Conservation (phyloP, 768 basidiomycete genomes). For the Lactifluus subvellereus region DNA sequence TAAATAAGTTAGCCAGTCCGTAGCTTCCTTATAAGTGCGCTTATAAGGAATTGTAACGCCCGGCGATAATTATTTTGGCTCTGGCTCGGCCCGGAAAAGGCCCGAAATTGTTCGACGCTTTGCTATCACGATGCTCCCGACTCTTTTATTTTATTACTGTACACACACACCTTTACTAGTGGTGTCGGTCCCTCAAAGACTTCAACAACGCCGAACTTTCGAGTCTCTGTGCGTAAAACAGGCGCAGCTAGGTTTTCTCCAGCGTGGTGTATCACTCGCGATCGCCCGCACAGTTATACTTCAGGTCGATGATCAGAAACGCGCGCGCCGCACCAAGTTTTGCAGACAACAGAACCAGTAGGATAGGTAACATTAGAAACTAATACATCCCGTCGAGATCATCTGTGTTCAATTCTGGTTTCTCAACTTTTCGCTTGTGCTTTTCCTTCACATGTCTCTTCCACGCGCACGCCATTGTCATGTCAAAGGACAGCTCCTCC, state of each 20-base stretch:
- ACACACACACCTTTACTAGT: too few species aligned
- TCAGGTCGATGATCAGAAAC: background rate
- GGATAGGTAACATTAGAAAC: background rate
- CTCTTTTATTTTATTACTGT: too few species aligned
- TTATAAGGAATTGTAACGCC: too few species aligned
- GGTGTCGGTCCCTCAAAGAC: too few species aligned
- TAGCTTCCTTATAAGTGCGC: too few species aligned
- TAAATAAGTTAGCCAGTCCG: too few species aligned
- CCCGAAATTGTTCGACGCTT: too few species aligned
- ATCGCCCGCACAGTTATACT: background rate
- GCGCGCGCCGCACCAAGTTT: background rate
- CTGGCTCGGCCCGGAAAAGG: too few species aligned
- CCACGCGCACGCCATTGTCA: constrained; percentile 8
- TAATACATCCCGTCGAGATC: constrained; percentile 8
- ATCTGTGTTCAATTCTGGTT: constrained; percentile 10
- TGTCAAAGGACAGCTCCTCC: constrained; percentile 8
- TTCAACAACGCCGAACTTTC: background rate
- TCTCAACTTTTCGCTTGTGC: constrained; percentile 10
- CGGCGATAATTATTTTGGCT: too few species aligned
- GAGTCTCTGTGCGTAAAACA: background rate
- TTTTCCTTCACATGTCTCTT: background rate
- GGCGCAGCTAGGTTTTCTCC: background rate
- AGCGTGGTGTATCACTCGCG: background rate
- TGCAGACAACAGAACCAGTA: background rate
- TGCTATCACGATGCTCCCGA: too few species aligned